phyloP scores from a whole-genome alignment of 2,329 filamentous ascomycete genomes.

The Corniculantispora saksenae region DNA sequence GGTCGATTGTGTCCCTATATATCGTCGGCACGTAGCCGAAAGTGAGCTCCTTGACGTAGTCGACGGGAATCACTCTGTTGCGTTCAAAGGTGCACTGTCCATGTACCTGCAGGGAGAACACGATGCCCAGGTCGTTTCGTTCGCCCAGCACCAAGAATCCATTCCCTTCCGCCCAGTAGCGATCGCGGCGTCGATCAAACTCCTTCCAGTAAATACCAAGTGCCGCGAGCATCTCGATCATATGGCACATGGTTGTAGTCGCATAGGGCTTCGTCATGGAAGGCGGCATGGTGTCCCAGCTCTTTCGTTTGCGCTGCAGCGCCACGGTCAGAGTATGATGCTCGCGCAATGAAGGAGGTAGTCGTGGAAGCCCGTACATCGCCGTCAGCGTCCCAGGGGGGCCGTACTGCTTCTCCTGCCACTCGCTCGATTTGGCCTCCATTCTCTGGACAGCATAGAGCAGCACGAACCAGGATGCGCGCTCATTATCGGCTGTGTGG shows the following conservation, averaged over 20 bases:
- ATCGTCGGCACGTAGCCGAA: conserved; percentile 60
- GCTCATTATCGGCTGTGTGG: conserved; percentile 58
- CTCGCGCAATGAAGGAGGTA: conserved; percentile 28
- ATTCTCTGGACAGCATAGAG: conserved; percentile 52
- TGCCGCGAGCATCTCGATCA: conserved; percentile 55
- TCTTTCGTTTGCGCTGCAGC: conserved; percentile 47
- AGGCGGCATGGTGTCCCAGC: conserved; percentile 55
- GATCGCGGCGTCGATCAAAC: conserved; percentile 53
- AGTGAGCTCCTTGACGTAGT: conserved; percentile 55
- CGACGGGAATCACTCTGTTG: conserved; percentile 54
- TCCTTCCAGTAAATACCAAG: conserved; percentile 61
- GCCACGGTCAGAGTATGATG: conserved; percentile 47
- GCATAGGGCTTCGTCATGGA: conserved; percentile 51
- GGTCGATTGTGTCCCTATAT: conserved; percentile 43
- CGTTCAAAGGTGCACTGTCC: conserved; percentile 49
- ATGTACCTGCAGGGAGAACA: conserved; percentile 55
- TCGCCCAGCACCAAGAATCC: conserved; percentile 53
- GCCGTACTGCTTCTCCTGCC: conserved; percentile 42
- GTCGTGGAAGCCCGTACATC: conserved; percentile 24
- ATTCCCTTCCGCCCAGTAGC: conserved; percentile 57
- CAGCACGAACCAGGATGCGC: conserved; percentile 55
- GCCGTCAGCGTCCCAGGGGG: conserved; percentile 25
- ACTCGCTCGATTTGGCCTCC: conserved; percentile 49
- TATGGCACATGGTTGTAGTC: conserved; percentile 56
- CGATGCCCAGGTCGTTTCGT: conserved; percentile 51